Evolutionary conservation across 768 basidiomycete species (phyloP).

Genomic region (Boletales sp.): DNA sequence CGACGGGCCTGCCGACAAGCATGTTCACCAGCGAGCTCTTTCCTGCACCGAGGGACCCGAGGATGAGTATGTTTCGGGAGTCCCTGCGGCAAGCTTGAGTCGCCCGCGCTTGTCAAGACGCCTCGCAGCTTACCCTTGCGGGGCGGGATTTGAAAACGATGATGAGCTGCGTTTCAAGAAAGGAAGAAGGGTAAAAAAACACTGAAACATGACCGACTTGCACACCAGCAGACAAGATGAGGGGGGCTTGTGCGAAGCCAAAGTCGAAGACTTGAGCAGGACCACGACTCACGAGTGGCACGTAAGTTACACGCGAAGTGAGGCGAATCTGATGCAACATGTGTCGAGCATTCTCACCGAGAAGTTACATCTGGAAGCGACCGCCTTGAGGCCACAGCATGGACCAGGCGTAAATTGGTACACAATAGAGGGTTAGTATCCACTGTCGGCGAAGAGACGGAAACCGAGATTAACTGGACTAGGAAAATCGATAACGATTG

Average conservation of each 20-base stretch:
- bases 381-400: too few relatives aligned
- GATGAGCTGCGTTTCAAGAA: neutral
- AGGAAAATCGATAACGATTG: neutral
- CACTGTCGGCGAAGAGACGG: too few relatives aligned
- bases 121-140: constrained; percentile 7
- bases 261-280: too few relatives aligned
- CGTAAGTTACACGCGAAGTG: too few relatives aligned
- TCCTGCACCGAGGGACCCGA: constrained; percentile 29
- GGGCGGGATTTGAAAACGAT: neutral
- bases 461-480: too few relatives aligned
- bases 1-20: constrained; percentile 25
- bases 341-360: too few relatives aligned
- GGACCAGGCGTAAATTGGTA: too few relatives aligned
- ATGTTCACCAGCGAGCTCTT: constrained; percentile 43
- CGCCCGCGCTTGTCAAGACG: neutral
- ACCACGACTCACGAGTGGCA: too few relatives aligned
- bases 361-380: too few relatives aligned
- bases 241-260: too few relatives aligned
- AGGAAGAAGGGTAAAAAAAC: neutral
- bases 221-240: neutral
- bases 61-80: constrained; percentile 15
- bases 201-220: neutral
- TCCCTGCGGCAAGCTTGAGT: constrained; percentile 3
- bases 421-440: too few relatives aligned
- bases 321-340: too few relatives aligned